Percentiles rank a stretch among this genome's conserved stretches.
Conservation (phyloP, 2,329 filamentous ascomycete genomes). For the Coniella vitis region DNA sequence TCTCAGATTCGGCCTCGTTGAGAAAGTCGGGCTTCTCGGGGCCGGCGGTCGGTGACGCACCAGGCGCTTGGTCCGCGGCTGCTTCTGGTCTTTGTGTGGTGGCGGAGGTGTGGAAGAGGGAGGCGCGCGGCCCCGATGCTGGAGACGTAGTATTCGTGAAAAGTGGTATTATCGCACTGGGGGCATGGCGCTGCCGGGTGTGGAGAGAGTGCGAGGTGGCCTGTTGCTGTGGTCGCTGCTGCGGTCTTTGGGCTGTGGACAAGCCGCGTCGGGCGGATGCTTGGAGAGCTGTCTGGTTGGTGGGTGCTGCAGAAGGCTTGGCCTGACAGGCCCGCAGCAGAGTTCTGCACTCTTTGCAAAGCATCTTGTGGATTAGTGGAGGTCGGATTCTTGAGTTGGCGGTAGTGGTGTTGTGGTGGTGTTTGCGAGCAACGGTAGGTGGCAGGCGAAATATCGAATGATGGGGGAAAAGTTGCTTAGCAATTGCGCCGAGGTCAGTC, state of each 20-base stretch:
- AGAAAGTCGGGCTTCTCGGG: slow-evolving; percentile 43
- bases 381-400: neutral
- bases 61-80: slow-evolving; percentile 19
- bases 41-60: slow-evolving; percentile 9
- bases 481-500: neutral
- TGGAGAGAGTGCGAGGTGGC: too few species aligned
- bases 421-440: too few species aligned
- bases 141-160: neutral
- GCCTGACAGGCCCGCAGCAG: slow-evolving; percentile 2
- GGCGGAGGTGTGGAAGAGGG: slow-evolving; percentile 20
- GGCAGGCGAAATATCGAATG: neutral
- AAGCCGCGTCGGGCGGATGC: neutral
- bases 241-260: neutral
- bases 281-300: neutral
- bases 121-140: neutral
- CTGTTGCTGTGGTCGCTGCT: neutral
- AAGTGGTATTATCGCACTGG: neutral
- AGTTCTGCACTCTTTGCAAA: slow-evolving; percentile 9
- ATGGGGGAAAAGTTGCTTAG: neutral
- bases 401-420: neutral
- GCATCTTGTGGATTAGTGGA: neutral
- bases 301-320: neutral
- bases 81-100: slow-evolving; percentile 22
- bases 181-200: too few species aligned
- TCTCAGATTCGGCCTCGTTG: slow-evolving; percentile 48